A percentile compares a stretch with the other conserved stretches of the same genome.
Conservation (phyloP, 257 asterid species). For the Nicotiana sylvestris region DNA sequence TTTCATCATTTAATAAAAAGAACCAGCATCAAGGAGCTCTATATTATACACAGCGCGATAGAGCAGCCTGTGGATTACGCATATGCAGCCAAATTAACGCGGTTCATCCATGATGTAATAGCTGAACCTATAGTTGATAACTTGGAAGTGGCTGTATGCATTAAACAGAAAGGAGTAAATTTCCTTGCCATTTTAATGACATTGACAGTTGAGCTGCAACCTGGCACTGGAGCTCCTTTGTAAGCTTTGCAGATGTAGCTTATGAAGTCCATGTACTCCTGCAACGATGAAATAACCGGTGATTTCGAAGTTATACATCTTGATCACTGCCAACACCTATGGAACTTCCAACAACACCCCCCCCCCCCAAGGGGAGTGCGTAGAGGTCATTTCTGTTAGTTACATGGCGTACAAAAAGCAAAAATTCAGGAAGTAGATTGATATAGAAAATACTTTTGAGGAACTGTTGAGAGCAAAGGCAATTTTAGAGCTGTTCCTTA, state of each 20-base stretch:
- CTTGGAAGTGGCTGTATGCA: constrained; percentile 12
- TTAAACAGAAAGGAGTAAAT: constrained; percentile 19
- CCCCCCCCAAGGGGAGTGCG: neutral
- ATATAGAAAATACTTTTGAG: neutral
- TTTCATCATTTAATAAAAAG: neutral
- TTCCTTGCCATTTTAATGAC: neutral
- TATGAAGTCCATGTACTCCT: constrained; percentile 32
- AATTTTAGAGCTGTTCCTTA: neutral
- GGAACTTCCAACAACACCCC: neutral
- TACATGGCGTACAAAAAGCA: neutral
- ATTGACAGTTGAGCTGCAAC: constrained; percentile 21
- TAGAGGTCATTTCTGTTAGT: neutral
- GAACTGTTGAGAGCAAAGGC: neutral
- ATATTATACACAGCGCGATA: neutral
- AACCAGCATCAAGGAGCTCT: neutral
- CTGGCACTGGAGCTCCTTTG: constrained; percentile 26
- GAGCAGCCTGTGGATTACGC: neutral
- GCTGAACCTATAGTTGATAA: constrained; percentile 15
- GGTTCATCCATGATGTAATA: constrained; percentile 15
- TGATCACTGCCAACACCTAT: neutral
- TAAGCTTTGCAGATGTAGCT: constrained; percentile 39
- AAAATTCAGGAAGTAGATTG: neutral
- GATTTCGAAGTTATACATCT: neutral
- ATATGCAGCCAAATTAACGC: neutral
- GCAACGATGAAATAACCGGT: neutral